These are phyloP conservation scores for Adansonia madagascariensis DNA, from an alignment of 441 rosid genomes.

Conservation along the genomic window DNA sequence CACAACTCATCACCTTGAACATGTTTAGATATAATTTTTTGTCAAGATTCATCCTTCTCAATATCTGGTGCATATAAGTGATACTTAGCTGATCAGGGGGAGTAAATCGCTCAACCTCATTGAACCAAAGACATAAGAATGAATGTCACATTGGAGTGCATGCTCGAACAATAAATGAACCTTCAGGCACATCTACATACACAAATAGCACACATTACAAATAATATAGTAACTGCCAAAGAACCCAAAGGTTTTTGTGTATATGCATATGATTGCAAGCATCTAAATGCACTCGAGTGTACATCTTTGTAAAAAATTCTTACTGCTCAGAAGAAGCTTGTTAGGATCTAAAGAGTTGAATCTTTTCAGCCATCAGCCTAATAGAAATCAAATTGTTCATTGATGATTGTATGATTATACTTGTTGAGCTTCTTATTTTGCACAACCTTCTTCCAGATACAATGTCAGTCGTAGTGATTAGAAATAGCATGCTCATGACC, in stretches of 20 bases:
- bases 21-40: conserved; percentile 84
- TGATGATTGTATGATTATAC: conserved; percentile 78
- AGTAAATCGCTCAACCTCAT: conserved; percentile 94
- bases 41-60: conserved; percentile 74
- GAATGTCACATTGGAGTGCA: conserved; percentile 97
- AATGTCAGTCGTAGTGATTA: conserved; percentile 89
- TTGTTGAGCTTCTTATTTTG: conserved; percentile 87
- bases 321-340: conserved; percentile 92
- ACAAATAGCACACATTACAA: conserved; percentile 23
- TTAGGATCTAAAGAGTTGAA: conserved; percentile 70
- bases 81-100: conserved; percentile 98
- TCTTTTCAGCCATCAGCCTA: conserved; percentile 68
- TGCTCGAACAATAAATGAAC: conserved; percentile 88
- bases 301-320: conserved; percentile 24
- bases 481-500: conserved; percentile 93
- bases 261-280: neutral
- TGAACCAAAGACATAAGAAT: conserved; percentile 98
- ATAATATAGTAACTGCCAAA: conserved; percentile 2
- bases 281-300: neutral
- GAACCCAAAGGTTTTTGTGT: neutral
- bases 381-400: conserved; percentile 79
- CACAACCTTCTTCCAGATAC: conserved; percentile 89
- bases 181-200: conserved; percentile 93
- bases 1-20: conserved; percentile 73
- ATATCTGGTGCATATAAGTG: conserved; percentile 81